These are phyloP conservation scores for Artomyces pyxidatus DNA, from an alignment of 768 basidiomycete species.

Conservation along the genomic window DNA sequence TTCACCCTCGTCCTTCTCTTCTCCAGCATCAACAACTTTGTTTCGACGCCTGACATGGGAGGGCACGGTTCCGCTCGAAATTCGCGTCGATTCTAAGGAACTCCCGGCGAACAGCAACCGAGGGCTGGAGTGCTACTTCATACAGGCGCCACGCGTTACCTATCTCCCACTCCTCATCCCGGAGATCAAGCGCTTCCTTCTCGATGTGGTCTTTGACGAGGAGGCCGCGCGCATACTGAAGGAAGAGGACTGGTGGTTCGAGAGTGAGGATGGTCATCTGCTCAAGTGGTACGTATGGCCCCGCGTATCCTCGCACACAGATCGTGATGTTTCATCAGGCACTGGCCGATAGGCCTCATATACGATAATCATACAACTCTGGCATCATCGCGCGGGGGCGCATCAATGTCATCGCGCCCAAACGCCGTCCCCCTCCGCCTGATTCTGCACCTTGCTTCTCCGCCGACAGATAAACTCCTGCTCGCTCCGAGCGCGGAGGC, in stretches of 20 bases:
- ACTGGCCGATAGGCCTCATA: slow-evolving; percentile 94
- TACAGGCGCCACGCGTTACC: slow-evolving; percentile 85
- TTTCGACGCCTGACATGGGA: slow-evolving; percentile 90
- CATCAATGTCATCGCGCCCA: slow-evolving; percentile 32
- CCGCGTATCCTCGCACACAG: background rate
- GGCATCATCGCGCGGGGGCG: slow-evolving; percentile 37
- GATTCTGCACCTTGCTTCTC: slow-evolving; percentile 78
- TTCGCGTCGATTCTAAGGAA: slow-evolving; percentile 83
- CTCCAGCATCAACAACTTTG: slow-evolving; percentile 60
- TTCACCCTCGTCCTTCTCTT: slow-evolving; percentile 35
- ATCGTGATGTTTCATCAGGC: slow-evolving; percentile 44
- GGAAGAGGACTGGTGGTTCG: slow-evolving; percentile 98
- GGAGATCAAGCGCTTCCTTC: slow-evolving; percentile 80
- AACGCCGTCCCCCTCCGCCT: slow-evolving; percentile 61
- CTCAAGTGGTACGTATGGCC: slow-evolving; percentile 66
- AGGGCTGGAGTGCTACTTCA: slow-evolving; percentile 82
- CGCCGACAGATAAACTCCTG: slow-evolving; percentile 80
- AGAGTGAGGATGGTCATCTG: slow-evolving; percentile 72
- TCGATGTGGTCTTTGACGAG: slow-evolving; percentile 91
- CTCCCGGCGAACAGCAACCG: slow-evolving; percentile 87
- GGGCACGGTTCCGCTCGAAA: slow-evolving; percentile 81
- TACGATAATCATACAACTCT: slow-evolving; percentile 80
- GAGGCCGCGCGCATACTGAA: slow-evolving; percentile 63
- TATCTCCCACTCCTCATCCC: slow-evolving; percentile 90
- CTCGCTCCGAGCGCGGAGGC: slow-evolving; percentile 74